Evolutionary conservation across 768 basidiomycete genomes (phyloP).

Genomic region (Galerina sulciceps): DNA sequence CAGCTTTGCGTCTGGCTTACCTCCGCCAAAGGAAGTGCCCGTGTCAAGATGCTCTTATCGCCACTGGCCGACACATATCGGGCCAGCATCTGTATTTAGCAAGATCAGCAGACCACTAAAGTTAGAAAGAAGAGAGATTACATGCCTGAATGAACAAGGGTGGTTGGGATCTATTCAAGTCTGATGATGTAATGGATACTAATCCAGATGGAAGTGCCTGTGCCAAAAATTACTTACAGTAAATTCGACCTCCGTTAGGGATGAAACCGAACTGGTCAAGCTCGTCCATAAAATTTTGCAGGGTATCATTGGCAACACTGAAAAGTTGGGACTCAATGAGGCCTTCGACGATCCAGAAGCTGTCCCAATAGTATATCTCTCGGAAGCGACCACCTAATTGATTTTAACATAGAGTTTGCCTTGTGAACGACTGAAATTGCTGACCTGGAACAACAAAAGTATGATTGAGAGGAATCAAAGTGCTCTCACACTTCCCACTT

Average conservation of each 20-base stretch:
- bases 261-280: conserved; percentile 85
- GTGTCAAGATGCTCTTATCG: conserved; percentile 73
- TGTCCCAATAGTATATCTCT: conserved; percentile 77
- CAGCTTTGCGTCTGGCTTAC: conserved; percentile 34
- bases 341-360: conserved; percentile 89
- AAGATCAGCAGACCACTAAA: neutral
- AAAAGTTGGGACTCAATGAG: conserved; percentile 82
- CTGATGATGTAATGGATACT: conserved; percentile 33
- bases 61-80: conserved; percentile 76
- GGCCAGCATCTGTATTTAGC: conserved; percentile 74
- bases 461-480: conserved; percentile 88
- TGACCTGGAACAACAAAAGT: conserved; percentile 90
- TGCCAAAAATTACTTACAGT: conserved; percentile 53
- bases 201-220: neutral
- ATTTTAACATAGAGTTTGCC: neutral
- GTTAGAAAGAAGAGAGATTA: conserved; percentile 13
- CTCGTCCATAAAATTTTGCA: conserved; percentile 97
- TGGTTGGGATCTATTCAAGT: conserved; percentile 91
- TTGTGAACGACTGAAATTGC: conserved; percentile 9
- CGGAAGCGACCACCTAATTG: conserved; percentile 70
- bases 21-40: conserved; percentile 87
- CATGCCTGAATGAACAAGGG: conserved; percentile 82
- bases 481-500: conserved; percentile 71
- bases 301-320: conserved; percentile 70
- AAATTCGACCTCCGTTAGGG: conserved; percentile 92